Conservation (phyloP, 441 rosid species). For the Codiaeum variegatum region DNA sequence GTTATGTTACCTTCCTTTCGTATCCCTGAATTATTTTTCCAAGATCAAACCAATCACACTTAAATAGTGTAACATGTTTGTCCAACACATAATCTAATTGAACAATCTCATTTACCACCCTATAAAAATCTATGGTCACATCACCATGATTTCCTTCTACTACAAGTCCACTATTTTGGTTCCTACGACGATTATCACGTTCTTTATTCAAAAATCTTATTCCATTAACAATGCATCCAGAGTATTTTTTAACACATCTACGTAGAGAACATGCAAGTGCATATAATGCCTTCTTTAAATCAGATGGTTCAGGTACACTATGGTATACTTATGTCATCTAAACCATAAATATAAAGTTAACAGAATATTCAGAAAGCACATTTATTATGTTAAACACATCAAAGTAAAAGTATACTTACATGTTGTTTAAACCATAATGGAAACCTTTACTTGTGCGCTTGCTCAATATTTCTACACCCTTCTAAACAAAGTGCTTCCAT, state of each 20-base stretch:
- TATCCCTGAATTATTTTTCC: not conserved
- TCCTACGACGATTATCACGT: not conserved
- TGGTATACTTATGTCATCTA: not conserved
- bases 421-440: not conserved
- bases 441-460: too few relatives aligned
- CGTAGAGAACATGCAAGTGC: not conserved
- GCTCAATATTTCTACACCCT: not conserved
- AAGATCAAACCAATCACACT: conserved; percentile 10
- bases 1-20: not conserved
- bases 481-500: not conserved
- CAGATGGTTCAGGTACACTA: not conserved
- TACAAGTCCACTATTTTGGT: not conserved
- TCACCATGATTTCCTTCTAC: conserved; percentile 2
- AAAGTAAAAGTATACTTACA: not conserved
- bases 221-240: not conserved
- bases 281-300: not conserved
- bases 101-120: not conserved
- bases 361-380: too few relatives aligned
- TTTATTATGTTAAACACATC: too few relatives aligned
- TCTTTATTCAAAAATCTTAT: not conserved
- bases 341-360: too few relatives aligned
- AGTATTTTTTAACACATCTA: too few relatives aligned
- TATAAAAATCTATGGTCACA: not conserved
- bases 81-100: not conserved
- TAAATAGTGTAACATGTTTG: not conserved